Conservation (phyloP, 2,329 filamentous ascomycete species). For the Colletotrichum horii region DNA sequence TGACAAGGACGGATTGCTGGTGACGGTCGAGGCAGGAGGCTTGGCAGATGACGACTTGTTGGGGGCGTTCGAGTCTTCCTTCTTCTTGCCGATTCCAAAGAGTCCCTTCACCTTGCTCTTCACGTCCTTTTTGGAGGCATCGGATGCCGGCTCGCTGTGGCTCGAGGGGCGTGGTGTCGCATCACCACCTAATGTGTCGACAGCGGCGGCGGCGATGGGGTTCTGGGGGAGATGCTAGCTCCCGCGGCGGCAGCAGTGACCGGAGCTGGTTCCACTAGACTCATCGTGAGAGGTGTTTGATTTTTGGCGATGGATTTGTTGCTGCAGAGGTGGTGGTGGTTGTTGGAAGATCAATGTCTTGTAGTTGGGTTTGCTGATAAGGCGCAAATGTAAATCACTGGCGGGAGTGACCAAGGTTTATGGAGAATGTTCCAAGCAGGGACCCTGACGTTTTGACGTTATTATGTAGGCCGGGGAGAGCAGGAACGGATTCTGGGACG, state of each 20-base stretch:
- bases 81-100: conserved; percentile 69
- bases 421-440: background rate
- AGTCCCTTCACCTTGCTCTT: conserved; percentile 61
- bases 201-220: conserved; percentile 30
- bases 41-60: conserved; percentile 32
- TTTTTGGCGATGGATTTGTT: background rate
- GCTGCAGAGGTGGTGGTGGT: background rate
- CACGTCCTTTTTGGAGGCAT: conserved; percentile 55
- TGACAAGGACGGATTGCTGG: conserved; percentile 31
- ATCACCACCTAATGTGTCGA: conserved; percentile 32
- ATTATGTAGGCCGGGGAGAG: conserved; percentile 8
- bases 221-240: conserved; percentile 22
- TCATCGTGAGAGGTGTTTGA: conserved; percentile 26
- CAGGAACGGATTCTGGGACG: background rate
- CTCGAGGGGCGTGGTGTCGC: conserved; percentile 36
- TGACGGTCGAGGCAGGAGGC: conserved; percentile 25
- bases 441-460: conserved; percentile 13
- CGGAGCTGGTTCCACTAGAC: conserved; percentile 28
- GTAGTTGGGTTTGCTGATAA: background rate
- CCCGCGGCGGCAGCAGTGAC: conserved; percentile 29
- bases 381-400: background rate
- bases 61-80: conserved; percentile 45
- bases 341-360: background rate
- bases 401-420: background rate
- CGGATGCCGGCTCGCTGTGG: conserved; percentile 33